Base-by-base conservation (phyloP, 805 yeast genomes). In the Priceomyces medius region DNA sequence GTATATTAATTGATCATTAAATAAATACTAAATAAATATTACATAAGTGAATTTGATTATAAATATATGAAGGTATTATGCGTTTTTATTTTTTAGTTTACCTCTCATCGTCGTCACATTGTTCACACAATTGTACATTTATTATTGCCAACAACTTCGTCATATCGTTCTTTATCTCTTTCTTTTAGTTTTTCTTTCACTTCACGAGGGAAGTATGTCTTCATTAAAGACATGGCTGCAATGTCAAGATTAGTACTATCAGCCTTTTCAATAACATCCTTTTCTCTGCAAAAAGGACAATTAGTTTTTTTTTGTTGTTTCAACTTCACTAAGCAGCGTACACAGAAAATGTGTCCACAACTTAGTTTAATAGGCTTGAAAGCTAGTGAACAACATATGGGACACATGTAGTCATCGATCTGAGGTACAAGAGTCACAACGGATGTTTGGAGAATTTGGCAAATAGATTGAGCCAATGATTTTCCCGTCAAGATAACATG, bases 361-460 rank as follows among this genome's bases (percentile, higher is more conserved):
- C 59, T 63, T 12, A 85, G 63, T 36, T 80, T 63, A 36, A 85
- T 80, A 2, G 93, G 93, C 51, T 83, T 82, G 62, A 74, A 85
- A 0, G 89, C 88, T 35, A 85, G 72, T 2, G 77, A 71, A 57
- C 77, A 74, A 55, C 93, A 85, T 7, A 85, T 79, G 1, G 90
- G 88, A 55, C 93, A 85, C 1, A 79, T 65, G 52, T 83, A 85
- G 56, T 85, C 91, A 37, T 85, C 90, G 3, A 85, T 61, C 56
- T 83, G 90, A 1, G 93, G 93, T 1, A 83, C 64, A 1, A 85
- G 59, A 20, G 74, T 70, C 27, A 85, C 58, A 13, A 85, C 59
- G 19, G 78, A 68, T 18, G 66, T 67, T 21, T 82, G 74, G 24
- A 85, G 79, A 20, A 81, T 70, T 27, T 62, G 70, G 53, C 84